A percentile compares a stretch with the other conserved stretches of the same genome.
These are phyloP conservation scores for Echium plantagineum DNA, from an alignment of 257 asterid species.

Conservation along the genomic window DNA sequence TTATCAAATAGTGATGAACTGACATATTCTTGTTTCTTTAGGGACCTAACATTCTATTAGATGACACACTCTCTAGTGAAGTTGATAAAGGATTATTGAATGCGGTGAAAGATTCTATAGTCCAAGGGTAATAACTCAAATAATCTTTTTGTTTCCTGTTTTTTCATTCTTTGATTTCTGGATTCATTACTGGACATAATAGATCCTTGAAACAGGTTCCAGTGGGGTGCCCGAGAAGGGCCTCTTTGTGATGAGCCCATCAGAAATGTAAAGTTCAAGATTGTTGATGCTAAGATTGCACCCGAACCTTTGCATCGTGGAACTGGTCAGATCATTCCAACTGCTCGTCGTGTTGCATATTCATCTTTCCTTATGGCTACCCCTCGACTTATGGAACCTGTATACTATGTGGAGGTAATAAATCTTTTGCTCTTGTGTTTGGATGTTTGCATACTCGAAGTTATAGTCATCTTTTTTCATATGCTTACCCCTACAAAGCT, in stretches of 20 bases:
- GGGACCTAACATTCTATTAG: conserved; percentile 95
- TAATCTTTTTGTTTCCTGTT: not conserved
- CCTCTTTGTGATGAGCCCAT: conserved; percentile 98
- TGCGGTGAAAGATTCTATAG: conserved; percentile 86
- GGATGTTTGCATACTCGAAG: too few relatives aligned
- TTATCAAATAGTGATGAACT: not conserved
- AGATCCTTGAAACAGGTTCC: conserved; percentile 50
- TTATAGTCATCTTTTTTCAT: too few relatives aligned
- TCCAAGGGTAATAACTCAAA: conserved; percentile 63
- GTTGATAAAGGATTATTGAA: conserved; percentile 81
- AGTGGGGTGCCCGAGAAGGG: conserved; percentile 99
- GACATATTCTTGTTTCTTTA: conserved; percentile 14
- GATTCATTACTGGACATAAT: conserved; percentile 10
- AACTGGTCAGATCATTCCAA: conserved; percentile 96
- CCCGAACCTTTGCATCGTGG: conserved; percentile 95
- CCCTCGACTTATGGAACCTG: conserved; percentile 96
- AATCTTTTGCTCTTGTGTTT: not conserved
- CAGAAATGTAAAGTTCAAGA: conserved; percentile 90
- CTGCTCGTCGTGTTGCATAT: conserved; percentile 97
- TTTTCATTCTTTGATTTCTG: conserved; percentile 4
- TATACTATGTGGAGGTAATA: conserved; percentile 78
- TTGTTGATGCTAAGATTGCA: conserved; percentile 92
- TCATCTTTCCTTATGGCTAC: conserved; percentile 97
- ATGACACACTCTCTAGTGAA: conserved; percentile 92
- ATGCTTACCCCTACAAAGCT: too few relatives aligned